phyloP scores from a whole-genome alignment of 208 protist genomes.

The Plasmodiophora brassicae region DNA sequence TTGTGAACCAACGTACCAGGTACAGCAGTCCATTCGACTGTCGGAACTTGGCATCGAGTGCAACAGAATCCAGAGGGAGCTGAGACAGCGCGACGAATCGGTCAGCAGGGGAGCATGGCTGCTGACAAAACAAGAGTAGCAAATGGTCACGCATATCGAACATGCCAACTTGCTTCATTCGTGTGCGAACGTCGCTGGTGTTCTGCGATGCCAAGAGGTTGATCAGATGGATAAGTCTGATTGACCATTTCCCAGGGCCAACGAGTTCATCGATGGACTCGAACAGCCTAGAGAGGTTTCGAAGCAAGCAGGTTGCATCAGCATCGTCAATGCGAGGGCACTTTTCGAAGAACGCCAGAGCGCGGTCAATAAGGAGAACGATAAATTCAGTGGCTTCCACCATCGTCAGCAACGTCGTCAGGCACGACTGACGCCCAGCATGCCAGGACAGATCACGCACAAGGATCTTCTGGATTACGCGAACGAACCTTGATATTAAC shows the following conservation, averaged over 20 bases:
- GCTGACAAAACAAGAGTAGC: neutral
- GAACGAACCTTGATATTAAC: neutral
- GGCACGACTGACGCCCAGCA: neutral
- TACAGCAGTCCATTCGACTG: neutral
- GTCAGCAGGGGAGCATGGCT: neutral
- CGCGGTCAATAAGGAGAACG: neutral
- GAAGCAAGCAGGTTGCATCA: neutral
- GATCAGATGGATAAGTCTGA: neutral
- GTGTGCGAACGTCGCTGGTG: neutral
- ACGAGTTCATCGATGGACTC: neutral
- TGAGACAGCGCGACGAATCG: neutral
- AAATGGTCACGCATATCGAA: neutral
- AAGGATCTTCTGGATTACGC: neutral
- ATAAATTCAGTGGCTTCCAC: neutral
- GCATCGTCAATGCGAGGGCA: neutral
- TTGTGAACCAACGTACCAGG: neutral
- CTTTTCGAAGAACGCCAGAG: neutral
- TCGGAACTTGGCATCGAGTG: neutral
- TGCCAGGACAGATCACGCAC: neutral
- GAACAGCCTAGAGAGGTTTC: neutral
- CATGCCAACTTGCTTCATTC: neutral
- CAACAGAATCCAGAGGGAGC: neutral
- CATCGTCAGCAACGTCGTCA: neutral
- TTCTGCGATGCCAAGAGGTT: neutral
- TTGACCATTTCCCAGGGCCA: neutral